phyloP scores from a whole-genome alignment of 1,139 yeast species.

The Nakaseomyces delphensis region DNA sequence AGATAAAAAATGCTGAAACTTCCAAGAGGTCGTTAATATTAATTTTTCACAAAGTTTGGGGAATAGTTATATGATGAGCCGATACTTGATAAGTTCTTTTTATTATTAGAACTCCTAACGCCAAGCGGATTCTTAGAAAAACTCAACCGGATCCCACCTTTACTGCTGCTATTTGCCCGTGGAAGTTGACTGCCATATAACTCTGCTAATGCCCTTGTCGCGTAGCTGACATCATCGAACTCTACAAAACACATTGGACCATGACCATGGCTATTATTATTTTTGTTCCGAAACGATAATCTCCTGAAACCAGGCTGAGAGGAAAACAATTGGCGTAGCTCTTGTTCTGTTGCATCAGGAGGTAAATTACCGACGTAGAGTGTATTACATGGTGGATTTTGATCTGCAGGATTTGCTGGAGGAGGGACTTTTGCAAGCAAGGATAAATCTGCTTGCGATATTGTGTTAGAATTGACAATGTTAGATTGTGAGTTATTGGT shows the following conservation, averaged over 20 bases:
- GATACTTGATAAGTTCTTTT: constrained; percentile 15
- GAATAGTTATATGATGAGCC: not conserved
- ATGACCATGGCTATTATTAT: constrained; percentile 39
- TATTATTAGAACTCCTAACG: constrained; percentile 54
- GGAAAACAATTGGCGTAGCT: constrained; percentile 74
- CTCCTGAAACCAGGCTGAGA: constrained; percentile 93
- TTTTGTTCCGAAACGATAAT: constrained; percentile 75
- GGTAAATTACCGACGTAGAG: constrained; percentile 94
- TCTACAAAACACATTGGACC: constrained; percentile 99
- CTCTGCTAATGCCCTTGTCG: constrained; percentile 88
- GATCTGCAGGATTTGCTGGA: constrained; percentile 98
- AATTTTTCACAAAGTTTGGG: constrained; percentile 1
- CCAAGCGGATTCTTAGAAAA: constrained; percentile 95
- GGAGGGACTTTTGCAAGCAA: constrained; percentile 76
- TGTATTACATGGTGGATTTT: constrained; percentile 97
- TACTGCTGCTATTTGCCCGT: constrained; percentile 53
- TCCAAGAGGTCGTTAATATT: not conserved
- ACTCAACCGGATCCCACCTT: constrained; percentile 90
- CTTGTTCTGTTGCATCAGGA: constrained; percentile 93
- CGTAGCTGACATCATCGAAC: constrained; percentile 89
- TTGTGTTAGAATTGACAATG: constrained; percentile 13
- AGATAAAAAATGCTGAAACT: not conserved
- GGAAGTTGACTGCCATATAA: constrained; percentile 80
- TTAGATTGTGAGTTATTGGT: constrained; percentile 8
- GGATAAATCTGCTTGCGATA: constrained; percentile 54